A percentile compares a stretch with the other conserved stretches of the same genome.
These are phyloP conservation scores for Globisporangium solare DNA, from an alignment of 352 stramenopile genomes.

Conservation along the genomic window DNA sequence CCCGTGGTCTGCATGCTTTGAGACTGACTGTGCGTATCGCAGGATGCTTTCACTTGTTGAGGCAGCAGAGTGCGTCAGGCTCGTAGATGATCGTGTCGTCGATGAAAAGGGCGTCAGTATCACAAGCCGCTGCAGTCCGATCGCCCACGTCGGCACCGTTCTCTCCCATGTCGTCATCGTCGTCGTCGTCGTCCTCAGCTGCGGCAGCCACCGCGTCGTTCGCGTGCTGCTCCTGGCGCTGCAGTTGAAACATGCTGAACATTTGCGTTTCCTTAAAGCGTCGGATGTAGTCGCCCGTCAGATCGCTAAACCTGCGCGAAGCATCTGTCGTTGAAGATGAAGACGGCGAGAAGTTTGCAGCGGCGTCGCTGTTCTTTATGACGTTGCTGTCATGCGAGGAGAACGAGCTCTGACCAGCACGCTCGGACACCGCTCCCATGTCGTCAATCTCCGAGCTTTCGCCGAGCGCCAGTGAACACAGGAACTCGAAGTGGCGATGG, in stretches of 20 bases:
- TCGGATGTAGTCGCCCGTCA: conserved; percentile 52
- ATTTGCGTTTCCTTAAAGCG: conserved; percentile 79
- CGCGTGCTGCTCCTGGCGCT: conserved; percentile 33
- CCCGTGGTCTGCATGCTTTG: too few species aligned
- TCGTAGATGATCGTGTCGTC: conserved; percentile 7
- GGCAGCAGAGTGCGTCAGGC: not conserved
- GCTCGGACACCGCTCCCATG: too few species aligned
- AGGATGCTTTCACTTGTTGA: not conserved
- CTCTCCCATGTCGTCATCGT: conserved; percentile 19
- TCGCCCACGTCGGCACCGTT: conserved; percentile 24
- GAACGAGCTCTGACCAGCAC: too few species aligned
- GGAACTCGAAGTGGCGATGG: conserved; percentile 51
- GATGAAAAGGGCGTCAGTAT: conserved; percentile 4
- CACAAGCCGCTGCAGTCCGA: conserved; percentile 13
- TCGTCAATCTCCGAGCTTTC: conserved; percentile 7
- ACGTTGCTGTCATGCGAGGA: too few species aligned
- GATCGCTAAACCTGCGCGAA: conserved; percentile 35
- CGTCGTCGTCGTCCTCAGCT: conserved; percentile 24
- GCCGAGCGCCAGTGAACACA: conserved; percentile 46
- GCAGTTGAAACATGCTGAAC: conserved; percentile 68
- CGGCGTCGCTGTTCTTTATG: not conserved
- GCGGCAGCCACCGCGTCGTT: conserved; percentile 22
- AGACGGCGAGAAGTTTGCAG: not conserved
- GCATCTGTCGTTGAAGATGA: not conserved
- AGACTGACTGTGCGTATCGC: not conserved